Evolutionary conservation across 1,284 basidiomycete species (phyloP), one percentile per base, ranked within the genome.

Genomic region (Trichosporon ovoides): DNA sequence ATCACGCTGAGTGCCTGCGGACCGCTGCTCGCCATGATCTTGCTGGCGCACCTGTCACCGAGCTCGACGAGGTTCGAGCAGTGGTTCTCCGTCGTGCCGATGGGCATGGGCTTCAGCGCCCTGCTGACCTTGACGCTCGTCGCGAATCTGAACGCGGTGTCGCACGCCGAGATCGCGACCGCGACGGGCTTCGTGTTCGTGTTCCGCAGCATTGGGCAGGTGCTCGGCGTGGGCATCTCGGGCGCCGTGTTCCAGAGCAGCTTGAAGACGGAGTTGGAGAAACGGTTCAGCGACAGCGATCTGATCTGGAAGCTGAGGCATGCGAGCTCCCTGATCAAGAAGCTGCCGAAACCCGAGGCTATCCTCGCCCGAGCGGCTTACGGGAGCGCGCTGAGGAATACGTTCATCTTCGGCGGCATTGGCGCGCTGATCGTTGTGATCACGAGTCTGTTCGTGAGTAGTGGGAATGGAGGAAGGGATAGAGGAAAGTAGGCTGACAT

Each of bases 91-190:
- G 65, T 68, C 12, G 28, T 67, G n/a, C 66, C 66, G 13, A 70
- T 68, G 66, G 66, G 67, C 18, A 56, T 59, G 0, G 68, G 68
- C 1, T 68, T 68, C 50, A 63, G 64, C n/a, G 63, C 66, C 7
- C 53, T 67, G 3, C 46, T 70, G 18, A 65, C 61, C 0, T 34
- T 68, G 24, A 69, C 65, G 0, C 38, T 68, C 64, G 63, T 65
- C 16, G 66, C 61, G n/a, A 65, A 65, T 48, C 58, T 70, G 19
- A 68, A 68, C 48, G 51, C 63, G 6, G 64, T 70, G 19, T 56
- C 61, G 19, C 57, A 53, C 7, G 40, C 56, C 28, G 64, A 68
- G 43, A 66, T 67, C 12, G 67, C 68, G 12, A 61, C 55, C 3
- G 62, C 66, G 3, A 66, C 66, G 0, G 68, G 67, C 11, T 68